Evolutionary conservation across 2,329 filamentous ascomycete genomes (phyloP).

Genomic region (Torrubiellomyces zombiae): DNA sequence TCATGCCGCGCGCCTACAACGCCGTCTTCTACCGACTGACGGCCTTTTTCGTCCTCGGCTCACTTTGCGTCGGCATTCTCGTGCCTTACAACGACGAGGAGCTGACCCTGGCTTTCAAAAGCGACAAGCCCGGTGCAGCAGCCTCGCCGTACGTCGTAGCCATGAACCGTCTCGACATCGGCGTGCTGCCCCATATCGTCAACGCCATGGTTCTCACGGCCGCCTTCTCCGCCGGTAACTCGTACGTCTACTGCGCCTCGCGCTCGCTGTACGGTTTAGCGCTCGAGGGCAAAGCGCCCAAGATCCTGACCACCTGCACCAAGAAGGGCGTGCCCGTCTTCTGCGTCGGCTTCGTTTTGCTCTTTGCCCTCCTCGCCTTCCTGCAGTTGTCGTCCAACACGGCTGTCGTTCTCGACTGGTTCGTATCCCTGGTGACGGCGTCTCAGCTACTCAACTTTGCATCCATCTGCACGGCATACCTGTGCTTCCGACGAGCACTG

Average conservation of each 20-base stretch:
- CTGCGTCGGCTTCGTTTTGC: conserved; percentile 48
- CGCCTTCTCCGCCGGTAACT: conserved; percentile 51
- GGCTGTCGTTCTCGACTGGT: conserved; percentile 55
- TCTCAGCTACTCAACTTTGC: conserved; percentile 60
- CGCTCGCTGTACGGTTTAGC: conserved; percentile 53
- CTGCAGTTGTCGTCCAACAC: conserved; percentile 51
- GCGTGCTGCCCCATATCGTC: conserved; percentile 50
- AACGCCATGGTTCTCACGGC: conserved; percentile 57
- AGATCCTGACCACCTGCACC: conserved; percentile 42
- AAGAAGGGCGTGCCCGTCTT: conserved; percentile 55
- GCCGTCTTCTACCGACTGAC: conserved; percentile 66
- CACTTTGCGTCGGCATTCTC: conserved; percentile 54
- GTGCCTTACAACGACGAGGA: conserved; percentile 52
- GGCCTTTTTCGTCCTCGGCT: conserved; percentile 59
- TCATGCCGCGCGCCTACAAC: conserved; percentile 60
- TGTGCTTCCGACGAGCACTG: conserved; percentile 55
- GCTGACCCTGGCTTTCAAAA: conserved; percentile 41
- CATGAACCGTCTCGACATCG: conserved; percentile 49
- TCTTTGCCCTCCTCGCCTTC: conserved; percentile 56
- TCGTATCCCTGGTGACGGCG: conserved; percentile 52
- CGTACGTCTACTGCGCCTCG: conserved; percentile 46
- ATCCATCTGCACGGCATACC: conserved; percentile 52
- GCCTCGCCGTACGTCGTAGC: conserved; percentile 51
- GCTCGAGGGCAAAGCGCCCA: conserved; percentile 49
- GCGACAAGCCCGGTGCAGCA: conserved; percentile 47